Evolutionary conservation across 2,329 filamentous ascomycete genomes (phyloP), one percentile per base, ranked within the genome.

Genomic region (Aspergillus japonicus): DNA sequence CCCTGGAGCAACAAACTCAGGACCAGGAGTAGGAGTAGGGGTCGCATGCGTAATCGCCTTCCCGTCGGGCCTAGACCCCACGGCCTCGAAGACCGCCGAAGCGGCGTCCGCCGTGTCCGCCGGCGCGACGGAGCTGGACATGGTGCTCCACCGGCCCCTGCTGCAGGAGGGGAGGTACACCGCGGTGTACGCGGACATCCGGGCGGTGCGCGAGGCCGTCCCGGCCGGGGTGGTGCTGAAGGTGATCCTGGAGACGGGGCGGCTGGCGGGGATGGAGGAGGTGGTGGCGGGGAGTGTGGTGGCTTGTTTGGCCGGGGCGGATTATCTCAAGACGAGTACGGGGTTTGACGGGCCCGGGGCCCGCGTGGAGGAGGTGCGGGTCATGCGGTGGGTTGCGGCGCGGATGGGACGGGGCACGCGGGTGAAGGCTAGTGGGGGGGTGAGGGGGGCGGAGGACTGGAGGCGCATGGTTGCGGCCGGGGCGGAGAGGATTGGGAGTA

Each of bases 311-410:
- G 83, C 84, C 2, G 78, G 78, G 4, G 82, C 83, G 51, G 83
- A 87, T 64, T 87, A 80, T 62, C 81, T 87, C 62, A 87, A 87
- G 74, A 87, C 85, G 0, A 82, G 80, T 31, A 87, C 85, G 1
- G 85, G 85, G 1, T 86, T 86, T 70, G 79, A 81, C 53, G 85
- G 84, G 0, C 74, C 76, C 1, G 84, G 84, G 8, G 85, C 85
- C 0, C 81, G 69, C 39, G 73, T 80, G 16, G 78, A 82, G 54
- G 74, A 84, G 65, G 82, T 87, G 24, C 72, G 77, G 52, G 68
- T 85, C 29, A 87, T 87, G 85, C 76, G 78, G 12, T 76, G 77
- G 10, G 78, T 78, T 3, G 80, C 80, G 11, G 77, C 81, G 64
- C 39, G 69, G 31, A 66, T 83, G n/a, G 76, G 75, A 58, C 63